These are phyloP conservation scores for Celoporthe dispersa DNA, from an alignment of 2,329 filamentous ascomycete species.

Conservation along the genomic window DNA sequence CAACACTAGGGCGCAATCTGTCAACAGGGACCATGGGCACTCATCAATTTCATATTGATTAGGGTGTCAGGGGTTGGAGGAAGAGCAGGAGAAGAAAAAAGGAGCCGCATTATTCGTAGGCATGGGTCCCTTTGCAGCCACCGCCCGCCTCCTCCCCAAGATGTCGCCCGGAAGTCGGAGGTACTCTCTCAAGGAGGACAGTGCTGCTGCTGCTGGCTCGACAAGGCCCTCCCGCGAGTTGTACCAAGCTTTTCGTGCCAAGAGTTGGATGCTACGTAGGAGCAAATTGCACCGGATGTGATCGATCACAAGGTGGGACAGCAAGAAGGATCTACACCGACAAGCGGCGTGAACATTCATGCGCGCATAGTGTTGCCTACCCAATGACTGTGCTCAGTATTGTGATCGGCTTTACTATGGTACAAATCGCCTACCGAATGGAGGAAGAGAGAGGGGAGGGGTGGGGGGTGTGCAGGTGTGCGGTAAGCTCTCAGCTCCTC, in stretches of 20 bases:
- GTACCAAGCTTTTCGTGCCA: not conserved
- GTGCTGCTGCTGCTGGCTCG: not conserved
- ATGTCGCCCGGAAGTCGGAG: conserved; percentile 27
- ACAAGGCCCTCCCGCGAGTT: not conserved
- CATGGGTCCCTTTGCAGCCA: not conserved
- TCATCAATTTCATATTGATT: conserved; percentile 22
- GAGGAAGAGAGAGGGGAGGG: not conserved
- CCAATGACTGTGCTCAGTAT: not conserved
- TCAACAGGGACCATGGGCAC: not conserved
- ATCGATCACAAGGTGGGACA: not conserved
- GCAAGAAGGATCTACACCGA: not conserved
- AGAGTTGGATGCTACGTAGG: not conserved
- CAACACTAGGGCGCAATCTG: not conserved
- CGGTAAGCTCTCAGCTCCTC: not conserved
- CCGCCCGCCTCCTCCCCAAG: conserved; percentile 2
- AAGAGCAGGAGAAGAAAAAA: not conserved
- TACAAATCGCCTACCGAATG: not conserved
- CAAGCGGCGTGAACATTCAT: not conserved
- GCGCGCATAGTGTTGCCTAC: not conserved
- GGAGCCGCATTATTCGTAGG: conserved; percentile 20
- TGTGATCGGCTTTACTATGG: not conserved
- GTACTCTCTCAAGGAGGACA: conserved; percentile 10
- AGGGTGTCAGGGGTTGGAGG: not conserved
- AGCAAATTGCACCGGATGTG: not conserved
- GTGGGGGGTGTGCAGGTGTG: not conserved